phyloP scores from a whole-genome alignment of 2,329 filamentous ascomycete genomes.

The Periconia digitata region DNA sequence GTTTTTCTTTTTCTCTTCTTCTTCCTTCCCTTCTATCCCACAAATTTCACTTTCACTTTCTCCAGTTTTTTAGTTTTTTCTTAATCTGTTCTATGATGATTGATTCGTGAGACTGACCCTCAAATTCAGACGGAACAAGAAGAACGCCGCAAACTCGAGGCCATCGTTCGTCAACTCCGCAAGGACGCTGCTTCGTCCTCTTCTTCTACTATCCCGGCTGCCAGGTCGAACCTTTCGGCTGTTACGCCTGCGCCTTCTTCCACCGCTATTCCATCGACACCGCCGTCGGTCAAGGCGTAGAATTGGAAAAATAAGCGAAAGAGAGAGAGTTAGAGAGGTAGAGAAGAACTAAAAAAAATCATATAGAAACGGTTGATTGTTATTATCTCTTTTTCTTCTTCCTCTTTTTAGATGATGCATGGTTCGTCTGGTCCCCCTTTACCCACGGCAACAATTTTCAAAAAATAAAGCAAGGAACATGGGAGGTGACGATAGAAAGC shows the following conservation, averaged over 20 bases:
- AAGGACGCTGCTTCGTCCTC: conserved; percentile 45
- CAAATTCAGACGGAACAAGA: conserved; percentile 66
- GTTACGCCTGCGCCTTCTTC: not conserved
- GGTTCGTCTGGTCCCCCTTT: too few species aligned
- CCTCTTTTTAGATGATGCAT: not conserved
- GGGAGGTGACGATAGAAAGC: too few species aligned
- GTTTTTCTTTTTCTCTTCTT: conserved; percentile 27
- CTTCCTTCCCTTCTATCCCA: not conserved
- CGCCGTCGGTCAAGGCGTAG: too few species aligned
- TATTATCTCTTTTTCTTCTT: not conserved
- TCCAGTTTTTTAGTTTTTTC: not conserved
- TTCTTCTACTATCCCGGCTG: too few species aligned
- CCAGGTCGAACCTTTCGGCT: conserved; percentile 16
- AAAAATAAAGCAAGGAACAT: too few species aligned
- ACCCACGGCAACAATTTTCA: too few species aligned
- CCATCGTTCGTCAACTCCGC: conserved; percentile 58
- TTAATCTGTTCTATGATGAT: too few species aligned
- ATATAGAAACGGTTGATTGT: too few species aligned
- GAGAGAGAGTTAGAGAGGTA: too few species aligned
- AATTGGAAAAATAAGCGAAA: too few species aligned
- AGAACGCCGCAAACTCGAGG: conserved; percentile 68
- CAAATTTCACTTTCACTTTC: not conserved
- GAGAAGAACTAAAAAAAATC: too few species aligned
- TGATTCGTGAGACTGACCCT: conserved; percentile 26
- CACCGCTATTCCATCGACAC: too few species aligned